Evolutionary conservation across 176 grass and related monocot genomes (phyloP), one percentile per base, ranked within the genome.

Genomic region (Aegilops tauschii): DNA sequence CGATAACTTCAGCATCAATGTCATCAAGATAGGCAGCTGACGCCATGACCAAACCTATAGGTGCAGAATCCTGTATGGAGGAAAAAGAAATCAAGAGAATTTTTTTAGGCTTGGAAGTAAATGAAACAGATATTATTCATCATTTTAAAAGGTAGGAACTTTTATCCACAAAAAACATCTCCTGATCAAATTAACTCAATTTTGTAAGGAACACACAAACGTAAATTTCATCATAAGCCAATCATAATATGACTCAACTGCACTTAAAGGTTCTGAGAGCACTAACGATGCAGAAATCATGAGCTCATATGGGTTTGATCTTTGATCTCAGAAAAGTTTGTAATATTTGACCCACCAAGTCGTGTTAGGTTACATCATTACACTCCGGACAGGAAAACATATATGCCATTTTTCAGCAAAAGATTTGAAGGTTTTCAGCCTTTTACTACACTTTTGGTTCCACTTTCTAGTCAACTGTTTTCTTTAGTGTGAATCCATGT

Each of bases 11-110:
- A 61, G 94, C 76, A 73, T 70, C 72, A 76, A 82, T 88, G 42
- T 99, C 94, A 61, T 96, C 93, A 80, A 91, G 79, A 91, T 94
- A 96, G 77, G 88, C 67, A 81, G 31, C 78, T 64, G 93, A 84
- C 59, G 96, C 87, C 96, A 98, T 98, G 42, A 64, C 10, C 31
- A 90, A 63, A 72, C 30, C 69, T 85, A 61, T 16, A 61, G 63
- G 27, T 79, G 3, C 27, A 88, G 65, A 76, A 61, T 70, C 71
- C 72, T 93, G 73, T 62, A 59, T 72, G 23, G 25, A 73, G 4
- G 9, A 63, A 79, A 74, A 73, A 64, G 35, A 31, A 67, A 32
- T 56, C 36, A 44, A 28, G 58, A 16, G 73, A 63, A 23, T 37
- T 44, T 36, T 36, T n/a, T 78, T 79, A 86, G n/a, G 13, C 50